Percentiles rank a stretch among this genome's conserved stretches.
These are phyloP conservation scores for Candida krabiensis DNA, from an alignment of 805 yeast genomes.

Conservation along the genomic window DNA sequence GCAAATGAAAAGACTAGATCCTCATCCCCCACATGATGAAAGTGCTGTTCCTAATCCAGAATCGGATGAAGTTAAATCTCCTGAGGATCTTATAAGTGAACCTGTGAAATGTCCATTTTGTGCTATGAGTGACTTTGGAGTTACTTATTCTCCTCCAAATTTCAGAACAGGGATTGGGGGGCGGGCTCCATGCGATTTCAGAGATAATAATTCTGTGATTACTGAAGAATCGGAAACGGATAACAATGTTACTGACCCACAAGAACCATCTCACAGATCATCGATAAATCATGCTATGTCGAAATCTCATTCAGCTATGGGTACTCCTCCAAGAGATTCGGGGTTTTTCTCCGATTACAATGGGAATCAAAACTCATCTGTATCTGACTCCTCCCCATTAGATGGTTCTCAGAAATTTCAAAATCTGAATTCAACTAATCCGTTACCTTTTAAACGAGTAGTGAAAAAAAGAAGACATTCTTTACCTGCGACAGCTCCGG, in stretches of 20 bases:
- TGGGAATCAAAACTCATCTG: slow-evolving; percentile 1
- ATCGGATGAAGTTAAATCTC: slow-evolving; percentile 35
- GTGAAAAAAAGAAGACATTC: slow-evolving; percentile 47
- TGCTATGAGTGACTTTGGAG: slow-evolving; percentile 82
- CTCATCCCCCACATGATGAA: slow-evolving; percentile 88
- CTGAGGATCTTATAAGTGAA: slow-evolving; percentile 75
- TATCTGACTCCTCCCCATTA: not conserved
- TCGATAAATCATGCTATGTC: slow-evolving; percentile 28
- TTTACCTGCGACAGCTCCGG: slow-evolving; percentile 63
- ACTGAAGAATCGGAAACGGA: slow-evolving; percentile 23
- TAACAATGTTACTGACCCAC: slow-evolving; percentile 2
- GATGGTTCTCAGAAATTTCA: not conserved
- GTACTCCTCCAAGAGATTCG: slow-evolving; percentile 26
- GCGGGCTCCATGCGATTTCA: slow-evolving; percentile 46
- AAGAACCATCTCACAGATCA: slow-evolving; percentile 13
- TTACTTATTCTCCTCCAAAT: slow-evolving; percentile 70
- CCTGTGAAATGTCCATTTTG: slow-evolving; percentile 93
- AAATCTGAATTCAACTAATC: slow-evolving; percentile 1
- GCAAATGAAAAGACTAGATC: slow-evolving; percentile 86
- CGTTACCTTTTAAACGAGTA: too few species aligned
- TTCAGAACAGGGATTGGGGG: slow-evolving; percentile 60
- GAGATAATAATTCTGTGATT: slow-evolving; percentile 17
- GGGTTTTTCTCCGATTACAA: slow-evolving; percentile 9
- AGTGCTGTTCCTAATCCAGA: slow-evolving; percentile 20
- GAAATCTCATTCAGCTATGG: slow-evolving; percentile 27